Base-by-base conservation (phyloP, 306 rosid species). In the Malus fusca region DNA sequence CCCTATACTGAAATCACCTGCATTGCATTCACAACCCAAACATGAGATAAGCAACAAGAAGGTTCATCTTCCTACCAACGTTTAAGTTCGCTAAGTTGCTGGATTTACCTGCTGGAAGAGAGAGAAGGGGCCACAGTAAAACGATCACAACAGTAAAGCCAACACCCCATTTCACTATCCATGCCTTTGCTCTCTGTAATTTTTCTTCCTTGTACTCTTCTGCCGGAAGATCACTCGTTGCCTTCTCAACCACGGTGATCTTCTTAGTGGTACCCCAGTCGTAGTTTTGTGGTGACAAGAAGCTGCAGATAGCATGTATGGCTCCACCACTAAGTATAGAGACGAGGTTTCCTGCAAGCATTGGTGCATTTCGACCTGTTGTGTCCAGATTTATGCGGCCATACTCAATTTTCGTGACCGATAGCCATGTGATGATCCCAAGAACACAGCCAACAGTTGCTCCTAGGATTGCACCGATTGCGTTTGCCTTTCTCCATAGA, bases 271-370 rank as follows among this genome's bases (percentile, higher is more conserved):
- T 91, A 28, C 79, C 87, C 98, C 98, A 93, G 53, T 91, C 97
- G 80, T 93, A 93, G 89, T 90, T 88, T 78, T 93, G 94, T 69
- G 98, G 97, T 82, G 91, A 79, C 78, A 86, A 10, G 71, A 87
- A 68, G 82, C 98, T 93, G 78, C 85, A 82, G 6, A 87, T 59
- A 53, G 80, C 87, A 74, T 93, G 98, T 66, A 91, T 75, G 31
- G 63, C 82, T 68, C 98, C 98, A 30, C 96, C 96, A 21, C 84
- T 77, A 26, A 91, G 84, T 79, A 88, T 81, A 9, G 98, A 91
- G 51, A 93, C 96, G 52, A 93, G 90, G 80, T 93, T 93, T 75
- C 98, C 98, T 21, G 89, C 92, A 43, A 93, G 97, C 98, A 93
- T 93, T 28, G 98, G 98, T 1, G 97, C 97, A 75, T 93, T 93